Percentiles rank a stretch among this genome's conserved stretches.
Evolutionary conservation across 441 rosid species (phyloP).

Genomic region (Populus hybrid): DNA sequence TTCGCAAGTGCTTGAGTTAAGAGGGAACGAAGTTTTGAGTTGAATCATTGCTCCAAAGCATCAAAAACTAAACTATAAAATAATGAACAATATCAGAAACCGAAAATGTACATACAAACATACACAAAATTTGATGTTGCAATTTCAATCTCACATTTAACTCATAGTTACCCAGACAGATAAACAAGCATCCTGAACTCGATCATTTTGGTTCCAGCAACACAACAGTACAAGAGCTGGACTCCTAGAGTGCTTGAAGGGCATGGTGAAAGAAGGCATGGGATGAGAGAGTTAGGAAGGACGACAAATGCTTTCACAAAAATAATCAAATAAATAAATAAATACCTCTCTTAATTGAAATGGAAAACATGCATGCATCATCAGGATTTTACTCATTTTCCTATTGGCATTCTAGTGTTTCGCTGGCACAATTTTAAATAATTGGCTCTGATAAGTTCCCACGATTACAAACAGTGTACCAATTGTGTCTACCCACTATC

Average conservation of each 20-base stretch:
- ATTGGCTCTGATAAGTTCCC: background rate
- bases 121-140: background rate
- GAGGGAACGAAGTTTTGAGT: background rate
- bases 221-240: background rate
- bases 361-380: background rate
- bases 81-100: background rate
- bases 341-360: background rate
- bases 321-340: too few species aligned
- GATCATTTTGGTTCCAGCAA: background rate
- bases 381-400: background rate
- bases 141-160: background rate
- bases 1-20: background rate
- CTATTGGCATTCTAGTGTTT: background rate
- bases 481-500: background rate
- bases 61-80: background rate
- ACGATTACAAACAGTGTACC: background rate
- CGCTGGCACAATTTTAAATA: background rate
- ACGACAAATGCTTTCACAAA: background rate
- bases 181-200: background rate
- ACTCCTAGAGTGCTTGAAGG: background rate
- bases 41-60: background rate
- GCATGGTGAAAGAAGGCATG: background rate
- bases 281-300: too few species aligned
- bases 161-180: background rate
- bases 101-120: background rate